A percentile compares a stretch with the other conserved stretches of the same genome.
phyloP scores from a whole-genome alignment of 495 filamentous ascomycete species.

The Hypoxylon crocopeplum region DNA sequence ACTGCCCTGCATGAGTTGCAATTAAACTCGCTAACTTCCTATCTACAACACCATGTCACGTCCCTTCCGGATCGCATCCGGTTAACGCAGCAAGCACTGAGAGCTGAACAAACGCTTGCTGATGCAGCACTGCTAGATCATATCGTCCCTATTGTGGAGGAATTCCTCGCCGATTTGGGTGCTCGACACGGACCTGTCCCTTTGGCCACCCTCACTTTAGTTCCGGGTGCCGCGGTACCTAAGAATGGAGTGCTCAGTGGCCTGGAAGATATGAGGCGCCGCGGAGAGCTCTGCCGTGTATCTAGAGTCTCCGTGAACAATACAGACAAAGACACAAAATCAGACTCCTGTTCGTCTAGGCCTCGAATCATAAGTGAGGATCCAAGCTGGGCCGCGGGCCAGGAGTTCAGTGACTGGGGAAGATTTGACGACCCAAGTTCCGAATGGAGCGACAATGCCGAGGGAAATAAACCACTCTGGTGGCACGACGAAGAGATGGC shows the following conservation, averaged over 20 bases:
- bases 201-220: constrained; percentile 47
- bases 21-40: constrained; percentile 36
- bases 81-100: constrained; percentile 38
- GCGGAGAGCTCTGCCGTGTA: constrained; percentile 46
- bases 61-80: constrained; percentile 49
- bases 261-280: constrained; percentile 43
- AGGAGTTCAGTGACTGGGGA: constrained; percentile 50
- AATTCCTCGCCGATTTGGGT: constrained; percentile 46
- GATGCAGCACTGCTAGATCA: constrained; percentile 41
- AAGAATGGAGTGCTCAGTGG: constrained; percentile 42
- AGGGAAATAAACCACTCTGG: constrained; percentile 38
- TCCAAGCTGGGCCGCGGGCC: constrained; percentile 28
- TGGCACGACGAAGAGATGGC: constrained; percentile 59
- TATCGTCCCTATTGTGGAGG: constrained; percentile 46
- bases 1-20: constrained; percentile 15
- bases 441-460: background rate
- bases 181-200: constrained; percentile 15
- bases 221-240: constrained; percentile 46
- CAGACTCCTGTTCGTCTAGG: background rate
- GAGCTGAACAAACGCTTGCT: constrained; percentile 40
- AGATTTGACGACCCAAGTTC: constrained; percentile 40
- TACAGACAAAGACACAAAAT: constrained; percentile 36
- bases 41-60: constrained; percentile 48
- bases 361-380: constrained; percentile 12
- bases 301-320: constrained; percentile 38